phyloP scores from a whole-genome alignment of 1,284 basidiomycete genomes.

The Sanghuangporus baumii region DNA sequence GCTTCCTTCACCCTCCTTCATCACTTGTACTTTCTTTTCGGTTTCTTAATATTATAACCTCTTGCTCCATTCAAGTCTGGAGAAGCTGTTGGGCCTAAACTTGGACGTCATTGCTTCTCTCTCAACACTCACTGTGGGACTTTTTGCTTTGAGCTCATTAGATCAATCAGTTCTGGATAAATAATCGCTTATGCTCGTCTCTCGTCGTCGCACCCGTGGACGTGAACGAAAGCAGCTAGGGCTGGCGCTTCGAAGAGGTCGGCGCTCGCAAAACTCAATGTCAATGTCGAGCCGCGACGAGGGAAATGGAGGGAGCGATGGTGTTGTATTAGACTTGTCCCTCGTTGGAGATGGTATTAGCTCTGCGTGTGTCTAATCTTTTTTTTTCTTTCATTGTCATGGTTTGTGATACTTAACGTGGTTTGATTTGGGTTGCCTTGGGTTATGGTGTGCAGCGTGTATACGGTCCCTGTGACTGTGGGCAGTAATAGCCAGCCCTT shows the following conservation, averaged over 20 bases:
- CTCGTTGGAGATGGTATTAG: conserved; percentile 44
- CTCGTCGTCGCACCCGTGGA: neutral
- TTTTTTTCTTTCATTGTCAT: neutral
- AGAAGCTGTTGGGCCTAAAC: too few relatives aligned
- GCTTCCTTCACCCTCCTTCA: neutral
- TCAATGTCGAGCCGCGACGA: conserved; percentile 23
- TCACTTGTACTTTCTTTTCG: too few relatives aligned
- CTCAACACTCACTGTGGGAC: too few relatives aligned
- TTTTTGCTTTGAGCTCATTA: too few relatives aligned
- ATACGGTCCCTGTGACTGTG: conserved; percentile 51
- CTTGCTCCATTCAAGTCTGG: too few relatives aligned
- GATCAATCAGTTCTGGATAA: too few relatives aligned
- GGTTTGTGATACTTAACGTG: neutral
- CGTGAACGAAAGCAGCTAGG: neutral
- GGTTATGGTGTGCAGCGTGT: conserved; percentile 38
- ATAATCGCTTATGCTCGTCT: neutral
- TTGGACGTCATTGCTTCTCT: too few relatives aligned
- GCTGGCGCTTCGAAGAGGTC: neutral
- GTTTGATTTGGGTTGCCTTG: neutral
- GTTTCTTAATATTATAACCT: too few relatives aligned
- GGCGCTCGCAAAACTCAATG: too few relatives aligned
- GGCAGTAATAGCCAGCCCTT: conserved; percentile 44
- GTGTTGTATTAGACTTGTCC: conserved; percentile 47
- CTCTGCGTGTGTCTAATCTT: conserved; percentile 39
- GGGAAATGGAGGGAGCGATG: conserved; percentile 36